Base-by-base conservation (phyloP, 2,329 filamentous ascomycete species). In the Neopestalotiopsis clavispora region DNA sequence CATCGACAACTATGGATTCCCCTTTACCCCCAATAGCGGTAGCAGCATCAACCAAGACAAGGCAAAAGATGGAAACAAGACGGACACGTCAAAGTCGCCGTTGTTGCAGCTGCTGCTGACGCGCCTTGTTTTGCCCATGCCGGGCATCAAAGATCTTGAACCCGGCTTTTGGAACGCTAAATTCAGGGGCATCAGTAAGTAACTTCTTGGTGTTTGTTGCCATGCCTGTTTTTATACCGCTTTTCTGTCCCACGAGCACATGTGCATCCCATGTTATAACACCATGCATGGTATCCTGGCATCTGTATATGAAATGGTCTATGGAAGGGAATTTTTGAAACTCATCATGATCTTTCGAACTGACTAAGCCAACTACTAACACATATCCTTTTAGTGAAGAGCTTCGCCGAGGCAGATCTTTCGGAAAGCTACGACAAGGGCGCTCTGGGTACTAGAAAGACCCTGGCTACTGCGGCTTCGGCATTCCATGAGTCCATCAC, bases 381-480 rank as follows among this genome's bases (percentile, higher is more conserved):
- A 38, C 34, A 38, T 38, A 10, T 38, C 23, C 23, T 28, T 38
- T 6, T 10, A 38, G 34, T 93, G 73, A 80, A 83, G 73, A 85
- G 89, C 74, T 82, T 95, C 67, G 90, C 86, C 9, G 86, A 90
- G 40, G 91, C 89, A 1, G 89, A 93, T 65, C 82, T 95, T 40
- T 94, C 91, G 1, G 93, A 95, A 78, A 94, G 91, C 77, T 95
- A 94, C 75, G 93, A 95, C 78, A 94, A 94, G 79, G 92, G 91
- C 14, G 85, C 89, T 0, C 80, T 95, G 72, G 93, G 93, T 0
- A 90, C 90, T 69, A 85, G 93, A 65, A 94, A 94, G 81, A 92
- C 91, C 23, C 80, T 95, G 63, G 89, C 92, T 0, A 94, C 93
- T 6, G 92, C 91, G 0, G 85, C 90, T 10, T 91, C 91, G 45